Percentiles rank a stretch among this genome's conserved stretches.
Conservation (phyloP, 768 basidiomycete genomes). For the Mycena galopus region DNA sequence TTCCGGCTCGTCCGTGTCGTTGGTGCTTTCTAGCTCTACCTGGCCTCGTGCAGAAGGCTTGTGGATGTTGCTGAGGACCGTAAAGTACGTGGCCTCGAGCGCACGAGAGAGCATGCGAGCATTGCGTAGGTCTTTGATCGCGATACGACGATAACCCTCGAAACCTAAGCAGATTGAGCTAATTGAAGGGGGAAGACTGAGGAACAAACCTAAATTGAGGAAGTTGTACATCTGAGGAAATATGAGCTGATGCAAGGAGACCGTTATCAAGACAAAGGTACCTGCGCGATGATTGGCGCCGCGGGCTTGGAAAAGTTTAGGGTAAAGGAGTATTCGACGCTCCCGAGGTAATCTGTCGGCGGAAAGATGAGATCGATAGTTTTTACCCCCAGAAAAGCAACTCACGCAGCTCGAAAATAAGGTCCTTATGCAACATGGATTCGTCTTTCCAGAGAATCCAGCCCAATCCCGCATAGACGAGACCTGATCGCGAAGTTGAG, state of each 20-base stretch:
- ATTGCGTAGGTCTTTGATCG: constrained; percentile 65
- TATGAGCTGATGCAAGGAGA: neutral
- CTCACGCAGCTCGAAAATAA: constrained; percentile 75
- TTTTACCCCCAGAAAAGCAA: constrained; percentile 26
- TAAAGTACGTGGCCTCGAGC: constrained; percentile 67
- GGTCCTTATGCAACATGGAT: constrained; percentile 67
- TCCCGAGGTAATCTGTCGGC: constrained; percentile 63
- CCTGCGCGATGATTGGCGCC: constrained; percentile 64
- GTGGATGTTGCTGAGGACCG: constrained; percentile 66
- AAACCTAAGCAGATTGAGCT: constrained; percentile 51
- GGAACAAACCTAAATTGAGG: constrained; percentile 53
- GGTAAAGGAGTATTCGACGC: constrained; percentile 72
- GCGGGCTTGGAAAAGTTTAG: constrained; percentile 73
- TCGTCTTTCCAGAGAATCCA: constrained; percentile 76
- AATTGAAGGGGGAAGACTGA: neutral
- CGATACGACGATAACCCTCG: constrained; percentile 59
- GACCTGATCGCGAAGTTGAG: constrained; percentile 45
- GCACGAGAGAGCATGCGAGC: constrained; percentile 69
- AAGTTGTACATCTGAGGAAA: constrained; percentile 66
- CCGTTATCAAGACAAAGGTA: neutral
- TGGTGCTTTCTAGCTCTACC: constrained; percentile 39
- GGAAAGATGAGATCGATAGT: constrained; percentile 5
- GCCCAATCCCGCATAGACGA: constrained; percentile 65
- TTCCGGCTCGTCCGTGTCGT: constrained; percentile 57
- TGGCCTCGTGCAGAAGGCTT: constrained; percentile 44